Evolutionary conservation across 108 stramenopile species (phyloP), one percentile per base, ranked within the genome.

Genomic region (Pseudonitzschia multiseries): DNA sequence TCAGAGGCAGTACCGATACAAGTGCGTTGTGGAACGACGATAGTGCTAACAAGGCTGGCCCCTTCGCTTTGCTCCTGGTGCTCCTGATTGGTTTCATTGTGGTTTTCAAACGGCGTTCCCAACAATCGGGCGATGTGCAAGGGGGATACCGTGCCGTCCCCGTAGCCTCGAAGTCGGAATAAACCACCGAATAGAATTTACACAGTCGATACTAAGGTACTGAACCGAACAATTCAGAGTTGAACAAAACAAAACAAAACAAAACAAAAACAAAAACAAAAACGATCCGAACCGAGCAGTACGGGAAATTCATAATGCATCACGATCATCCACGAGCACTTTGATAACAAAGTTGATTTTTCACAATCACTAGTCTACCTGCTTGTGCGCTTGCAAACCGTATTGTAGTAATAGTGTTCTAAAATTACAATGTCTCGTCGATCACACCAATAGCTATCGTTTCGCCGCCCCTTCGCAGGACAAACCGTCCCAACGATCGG

Each of bases 361-460:
- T 20, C 27, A 73, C 33, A 21, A 36, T 2, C 2, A 36, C 36
- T 36, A 36, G n/a, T n/a, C n/a, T n/a, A n/a, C n/a, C 36, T 36
- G 2, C 4, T 36, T 5, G 36, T 36, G 36, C 2, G 6, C 6
- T 36, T 36, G 36, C 36, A n/a, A n/a, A n/a, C n/a, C n/a, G 36
- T 36, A 6, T 36, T 36, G 36, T 6, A 36, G 6, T 36, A 36
- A 6, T 36, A 36, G 36, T 36, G 6, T 12, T 33, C 52, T 33
- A 27, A 9, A 9, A 74, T 44, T 18, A 61, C 26, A 81, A 33
- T 29, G 82, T 71, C 26, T 68, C 50, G 81, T 98, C 98, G 84
- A 99, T 96, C 32, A 99, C 90, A 46, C 99, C 98, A 43, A 99
- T 96, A 14, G 98, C 99, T 57, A 99, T 93, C 21, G 94, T 97